phyloP scores from a whole-genome alignment of 257 asterid species.

The Striga asiatica region DNA sequence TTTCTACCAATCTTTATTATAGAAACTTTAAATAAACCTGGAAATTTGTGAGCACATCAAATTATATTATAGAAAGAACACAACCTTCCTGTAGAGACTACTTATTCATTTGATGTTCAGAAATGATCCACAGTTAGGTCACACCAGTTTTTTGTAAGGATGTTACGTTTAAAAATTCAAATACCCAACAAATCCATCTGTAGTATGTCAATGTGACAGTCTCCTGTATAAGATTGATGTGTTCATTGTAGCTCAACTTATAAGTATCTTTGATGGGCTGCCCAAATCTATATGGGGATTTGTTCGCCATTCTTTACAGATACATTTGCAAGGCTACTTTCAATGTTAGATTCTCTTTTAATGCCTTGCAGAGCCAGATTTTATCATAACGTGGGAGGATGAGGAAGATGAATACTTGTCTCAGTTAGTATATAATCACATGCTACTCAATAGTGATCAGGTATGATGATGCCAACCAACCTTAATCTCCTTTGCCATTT shows the following conservation, averaged over 20 bases:
- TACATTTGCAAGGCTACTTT: conserved; percentile 9
- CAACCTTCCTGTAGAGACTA: neutral
- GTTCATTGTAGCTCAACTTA: neutral
- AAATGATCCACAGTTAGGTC: neutral
- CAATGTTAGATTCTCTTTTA: conserved; percentile 25
- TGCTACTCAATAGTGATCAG: conserved; percentile 65
- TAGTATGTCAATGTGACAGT: neutral
- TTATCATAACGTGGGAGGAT: conserved; percentile 55
- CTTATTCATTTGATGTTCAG: neutral
- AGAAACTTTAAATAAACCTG: neutral
- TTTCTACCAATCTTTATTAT: neutral
- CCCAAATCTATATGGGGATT: conserved; percentile 9
- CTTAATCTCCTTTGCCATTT: conserved; percentile 7
- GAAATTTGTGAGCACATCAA: neutral
- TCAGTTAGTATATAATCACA: conserved; percentile 57
- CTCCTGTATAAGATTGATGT: neutral
- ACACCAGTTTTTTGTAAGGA: neutral
- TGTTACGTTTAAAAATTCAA: neutral
- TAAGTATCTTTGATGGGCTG: conserved; percentile 1
- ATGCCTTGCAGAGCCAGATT: conserved; percentile 37
- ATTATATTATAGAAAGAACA: neutral
- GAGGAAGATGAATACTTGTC: conserved; percentile 91
- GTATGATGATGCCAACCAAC: conserved; percentile 34
- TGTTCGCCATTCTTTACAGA: neutral
- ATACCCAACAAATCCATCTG: neutral